Evolutionary conservation across 352 stramenopile species (phyloP), one percentile per base, ranked within the genome.

Genomic region (Phytophthora meadii): DNA sequence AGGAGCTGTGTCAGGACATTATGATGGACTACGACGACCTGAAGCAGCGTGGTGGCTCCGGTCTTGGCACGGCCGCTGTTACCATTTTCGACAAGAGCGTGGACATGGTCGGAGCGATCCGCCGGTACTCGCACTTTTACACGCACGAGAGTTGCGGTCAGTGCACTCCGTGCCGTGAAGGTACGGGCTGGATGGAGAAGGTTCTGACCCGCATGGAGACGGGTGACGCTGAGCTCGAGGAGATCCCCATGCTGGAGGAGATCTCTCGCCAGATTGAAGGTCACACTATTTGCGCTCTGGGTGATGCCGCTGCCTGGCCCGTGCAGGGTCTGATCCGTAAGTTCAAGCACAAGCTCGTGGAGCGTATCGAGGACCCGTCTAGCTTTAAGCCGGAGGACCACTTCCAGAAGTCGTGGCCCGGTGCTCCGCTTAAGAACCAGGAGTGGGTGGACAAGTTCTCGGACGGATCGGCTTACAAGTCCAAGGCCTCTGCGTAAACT

Each of bases 21-120:
- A 90, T 99, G 66, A 99, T 99, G 98, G 98, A 99, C 78, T 99
- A 99, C 79, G 98, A 99, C 84, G 97, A 99, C 74, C 87, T 99
- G 48, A 97, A 98, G 72, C 84, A 93, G 72, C 92, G 90, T 32
- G 84, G 87, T 73, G 96, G 97, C 57, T 99, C 94, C 37, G 97
- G 96, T 74, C 83, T 99, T 22, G 98, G 98, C 54, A 99, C 98
- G 41, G 98, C 98, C 17, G 98, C 97, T 11, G 97, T 99, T 4
- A 99, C 97, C 28, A 99, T 99, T 76, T 99, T 99, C 77, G 98
- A 99, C 84, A 98, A 99, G 82, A 98, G 92, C 58, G 97, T 99
- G 5, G 98, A 99, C 74, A 99, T 99, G 97, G 97, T 99, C 25
- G 97, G 87, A 48, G 97, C 97, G 25, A 99, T 99, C 75, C 97